Conservation (phyloP, 495 filamentous ascomycete genomes). For the Filosporella fistucella region DNA sequence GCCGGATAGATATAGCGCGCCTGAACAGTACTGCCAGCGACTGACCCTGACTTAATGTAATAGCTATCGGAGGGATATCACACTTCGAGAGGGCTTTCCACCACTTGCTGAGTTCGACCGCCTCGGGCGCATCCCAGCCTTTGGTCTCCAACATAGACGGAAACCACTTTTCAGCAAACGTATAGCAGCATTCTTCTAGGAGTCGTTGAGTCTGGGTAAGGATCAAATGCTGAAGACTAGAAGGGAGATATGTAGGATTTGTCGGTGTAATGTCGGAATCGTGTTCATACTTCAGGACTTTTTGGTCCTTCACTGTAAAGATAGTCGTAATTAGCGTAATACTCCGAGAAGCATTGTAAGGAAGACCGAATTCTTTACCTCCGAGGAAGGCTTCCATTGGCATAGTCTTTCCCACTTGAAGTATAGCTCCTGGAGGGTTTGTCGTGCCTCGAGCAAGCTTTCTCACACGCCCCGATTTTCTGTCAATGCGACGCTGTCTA, state of each 20-base stretch:
- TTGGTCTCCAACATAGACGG: conserved; percentile 24
- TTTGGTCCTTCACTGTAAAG: conserved; percentile 9
- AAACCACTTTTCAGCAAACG: conserved; percentile 28
- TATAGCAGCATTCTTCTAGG: conserved; percentile 34
- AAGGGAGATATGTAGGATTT: conserved; percentile 32
- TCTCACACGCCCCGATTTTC: conserved; percentile 11
- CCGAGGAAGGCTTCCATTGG: conserved; percentile 7
- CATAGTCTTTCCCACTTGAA: conserved; percentile 1
- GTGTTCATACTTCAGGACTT: conserved; percentile 2
- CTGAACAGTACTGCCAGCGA: conserved; percentile 5
- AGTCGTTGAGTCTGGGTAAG: conserved; percentile 27
- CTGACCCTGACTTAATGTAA: conserved; percentile 6
- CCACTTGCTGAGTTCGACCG: conserved; percentile 32
- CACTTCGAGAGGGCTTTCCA: conserved; percentile 23
- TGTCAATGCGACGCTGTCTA: conserved; percentile 8
- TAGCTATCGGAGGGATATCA: conserved; percentile 8
- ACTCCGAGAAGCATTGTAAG: conserved; percentile 2
- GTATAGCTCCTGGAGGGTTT: conserved; percentile 1
- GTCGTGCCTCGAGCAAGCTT: no score
- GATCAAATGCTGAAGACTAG: conserved; percentile 30
- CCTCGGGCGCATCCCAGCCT: conserved; percentile 30
- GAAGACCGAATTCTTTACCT: conserved; percentile 13
- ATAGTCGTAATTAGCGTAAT: conserved; percentile 10
- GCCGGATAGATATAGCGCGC: conserved; percentile 6
- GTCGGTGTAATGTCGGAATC: conserved; percentile 15